Evolutionary conservation across 2,329 filamentous ascomycete species (phyloP).

Genomic region (Botryotinia calthae): DNA sequence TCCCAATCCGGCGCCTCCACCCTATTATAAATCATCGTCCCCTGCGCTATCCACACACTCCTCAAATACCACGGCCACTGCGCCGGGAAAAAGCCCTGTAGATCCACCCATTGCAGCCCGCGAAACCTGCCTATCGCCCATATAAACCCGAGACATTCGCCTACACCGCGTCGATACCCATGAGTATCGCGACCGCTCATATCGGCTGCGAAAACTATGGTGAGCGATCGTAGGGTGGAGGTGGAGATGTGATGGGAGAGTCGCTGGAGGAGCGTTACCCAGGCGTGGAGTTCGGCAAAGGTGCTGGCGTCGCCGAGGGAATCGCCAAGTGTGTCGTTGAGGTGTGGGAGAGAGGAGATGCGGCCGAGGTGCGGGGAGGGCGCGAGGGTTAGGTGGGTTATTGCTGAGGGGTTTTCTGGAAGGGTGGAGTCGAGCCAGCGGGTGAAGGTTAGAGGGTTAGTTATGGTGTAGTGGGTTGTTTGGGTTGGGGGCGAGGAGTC

Average conservation of each 20-base stretch:
- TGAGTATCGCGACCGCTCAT: background rate
- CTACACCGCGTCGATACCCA: background rate
- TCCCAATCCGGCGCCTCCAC: background rate
- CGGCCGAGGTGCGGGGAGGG: slow-evolving; percentile 1
- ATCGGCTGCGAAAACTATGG: background rate
- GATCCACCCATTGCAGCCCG: background rate
- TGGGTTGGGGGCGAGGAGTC: background rate
- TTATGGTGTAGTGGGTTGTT: background rate
- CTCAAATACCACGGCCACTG: slow-evolving; percentile 14
- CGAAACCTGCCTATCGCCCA: background rate
- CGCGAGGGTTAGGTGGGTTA: background rate
- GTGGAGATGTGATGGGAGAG: background rate
- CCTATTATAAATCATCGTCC: background rate
- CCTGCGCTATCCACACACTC: background rate
- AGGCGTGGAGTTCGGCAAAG: background rate
- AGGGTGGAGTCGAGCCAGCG: background rate
- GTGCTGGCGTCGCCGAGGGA: background rate
- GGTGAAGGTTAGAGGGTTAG: background rate
- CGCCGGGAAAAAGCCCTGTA: background rate
- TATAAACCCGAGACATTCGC: background rate
- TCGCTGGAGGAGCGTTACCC: background rate
- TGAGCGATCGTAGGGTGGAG: background rate
- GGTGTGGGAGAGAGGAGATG: background rate
- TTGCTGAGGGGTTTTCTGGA: background rate
- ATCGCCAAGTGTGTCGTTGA: background rate